Evolutionary conservation across 169 alveolate species (phyloP).

Genomic region (Perkinsus olseni): DNA sequence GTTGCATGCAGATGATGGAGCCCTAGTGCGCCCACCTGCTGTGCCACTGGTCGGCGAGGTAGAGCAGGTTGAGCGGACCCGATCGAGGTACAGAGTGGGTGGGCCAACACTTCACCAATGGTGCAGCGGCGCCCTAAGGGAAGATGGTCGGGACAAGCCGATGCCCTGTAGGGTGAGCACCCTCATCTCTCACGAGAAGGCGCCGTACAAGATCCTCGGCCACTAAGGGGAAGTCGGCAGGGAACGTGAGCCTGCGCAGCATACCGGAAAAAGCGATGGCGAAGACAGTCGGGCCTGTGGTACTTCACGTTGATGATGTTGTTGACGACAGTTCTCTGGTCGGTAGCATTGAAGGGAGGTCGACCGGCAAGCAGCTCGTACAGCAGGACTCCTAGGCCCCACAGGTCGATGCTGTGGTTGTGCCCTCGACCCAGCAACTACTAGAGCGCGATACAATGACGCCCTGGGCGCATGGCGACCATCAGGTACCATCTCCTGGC

Average conservation of each 20-base stretch:
- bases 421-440: constrained; percentile 26
- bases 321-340: background rate
- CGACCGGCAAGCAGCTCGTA: constrained; percentile 78
- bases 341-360: constrained; percentile 65
- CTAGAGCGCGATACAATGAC: no score
- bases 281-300: no score
- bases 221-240: background rate
- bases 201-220: background rate
- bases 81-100: background rate
- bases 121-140: background rate
- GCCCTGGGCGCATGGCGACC: no score
- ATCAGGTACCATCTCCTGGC: constrained; percentile 77
- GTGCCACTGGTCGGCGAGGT: background rate
- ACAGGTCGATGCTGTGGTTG: constrained; percentile 73
- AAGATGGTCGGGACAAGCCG: background rate
- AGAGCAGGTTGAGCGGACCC: background rate
- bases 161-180: background rate
- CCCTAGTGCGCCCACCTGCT: no score
- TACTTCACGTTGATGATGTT: background rate
- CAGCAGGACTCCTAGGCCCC: constrained; percentile 84
- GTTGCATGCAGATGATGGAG: no score
- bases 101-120: background rate
- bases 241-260: no score
- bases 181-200: background rate
- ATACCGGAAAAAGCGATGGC: no score